These are phyloP conservation scores for Beauveria brongniartii DNA, from an alignment of 2,329 filamentous ascomycete genomes.

Conservation along the genomic window DNA sequence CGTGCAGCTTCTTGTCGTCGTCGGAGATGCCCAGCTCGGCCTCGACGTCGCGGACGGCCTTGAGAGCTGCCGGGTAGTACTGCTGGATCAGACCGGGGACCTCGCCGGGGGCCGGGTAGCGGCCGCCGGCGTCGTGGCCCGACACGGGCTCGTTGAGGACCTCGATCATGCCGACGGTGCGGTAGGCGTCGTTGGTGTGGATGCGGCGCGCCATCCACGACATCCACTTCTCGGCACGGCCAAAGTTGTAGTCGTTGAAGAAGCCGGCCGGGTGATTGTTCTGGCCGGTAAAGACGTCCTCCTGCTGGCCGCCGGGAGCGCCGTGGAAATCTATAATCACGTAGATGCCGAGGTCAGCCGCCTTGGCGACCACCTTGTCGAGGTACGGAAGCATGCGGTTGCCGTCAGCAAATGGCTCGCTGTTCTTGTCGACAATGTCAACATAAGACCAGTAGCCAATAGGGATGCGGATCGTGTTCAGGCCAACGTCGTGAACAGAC, in stretches of 20 bases:
- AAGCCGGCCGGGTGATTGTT: conserved; percentile 35
- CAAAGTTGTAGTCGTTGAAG: conserved; percentile 47
- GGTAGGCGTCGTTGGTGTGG: conserved; percentile 39
- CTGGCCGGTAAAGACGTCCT: conserved; percentile 38
- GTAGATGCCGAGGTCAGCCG: conserved; percentile 24
- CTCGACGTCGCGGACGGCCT: conserved; percentile 19
- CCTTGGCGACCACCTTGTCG: conserved; percentile 24
- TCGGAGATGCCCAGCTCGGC: conserved; percentile 13
- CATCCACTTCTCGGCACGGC: conserved; percentile 45
- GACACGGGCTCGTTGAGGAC: conserved; percentile 48
- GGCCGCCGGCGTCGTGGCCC: conserved; percentile 13
- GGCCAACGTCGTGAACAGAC: conserved; percentile 40
- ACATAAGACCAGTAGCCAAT: conserved; percentile 47
- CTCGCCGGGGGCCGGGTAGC: conserved; percentile 19
- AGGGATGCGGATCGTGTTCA: conserved; percentile 46
- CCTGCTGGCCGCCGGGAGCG: conserved; percentile 36
- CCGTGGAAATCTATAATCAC: conserved; percentile 32
- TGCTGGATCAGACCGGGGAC: conserved; percentile 15
- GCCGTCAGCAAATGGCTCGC: conserved; percentile 38
- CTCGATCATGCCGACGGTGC: conserved; percentile 51
- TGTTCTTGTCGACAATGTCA: conserved; percentile 34
- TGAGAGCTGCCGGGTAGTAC: conserved; percentile 18
- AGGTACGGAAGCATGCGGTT: conserved; percentile 23
- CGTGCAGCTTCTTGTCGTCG: conserved; percentile 28
- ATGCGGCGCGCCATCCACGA: conserved; percentile 46